Percentiles rank a stretch among this genome's conserved stretches.
These are phyloP conservation scores for Chionographis japonica DNA, from an alignment of 106 monocot genomes.

Conservation along the genomic window DNA sequence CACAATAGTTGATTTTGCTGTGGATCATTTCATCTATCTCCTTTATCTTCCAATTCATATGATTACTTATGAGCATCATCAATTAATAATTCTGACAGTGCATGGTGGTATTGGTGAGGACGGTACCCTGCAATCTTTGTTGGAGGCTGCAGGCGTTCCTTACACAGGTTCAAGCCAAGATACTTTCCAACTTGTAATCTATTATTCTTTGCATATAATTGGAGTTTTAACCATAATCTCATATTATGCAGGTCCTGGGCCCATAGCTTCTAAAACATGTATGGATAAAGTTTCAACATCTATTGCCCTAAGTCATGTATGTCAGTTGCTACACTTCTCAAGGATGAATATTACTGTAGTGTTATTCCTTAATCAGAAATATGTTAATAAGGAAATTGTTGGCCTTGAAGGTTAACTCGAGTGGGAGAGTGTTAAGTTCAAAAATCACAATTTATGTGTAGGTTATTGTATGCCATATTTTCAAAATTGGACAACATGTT, in stretches of 20 bases:
- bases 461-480: too few species aligned
- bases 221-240: slow-evolving; percentile 2
- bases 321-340: slow-evolving; percentile 5
- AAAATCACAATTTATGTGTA: too few species aligned
- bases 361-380: neutral
- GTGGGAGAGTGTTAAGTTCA: too few species aligned
- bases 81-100: slow-evolving; percentile 34
- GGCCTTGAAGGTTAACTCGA: too few species aligned
- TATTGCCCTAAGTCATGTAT: slow-evolving; percentile 66
- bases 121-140: slow-evolving; percentile 80
- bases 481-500: neutral
- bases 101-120: slow-evolving; percentile 99
- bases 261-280: slow-evolving; percentile 71
- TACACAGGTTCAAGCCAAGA: slow-evolving; percentile 61
- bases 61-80: neutral
- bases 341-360: neutral
- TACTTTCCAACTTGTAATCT: slow-evolving; percentile 3
- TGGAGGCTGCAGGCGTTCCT: slow-evolving; percentile 72
- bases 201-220: neutral
- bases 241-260: slow-evolving; percentile 64
- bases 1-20: neutral
- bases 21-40: neutral
- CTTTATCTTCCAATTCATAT: neutral
- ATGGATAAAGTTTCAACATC: slow-evolving; percentile 91
- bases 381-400: too few species aligned